Base-by-base conservation (phyloP, 1,284 basidiomycete species). In the Blastosporella zonata region DNA sequence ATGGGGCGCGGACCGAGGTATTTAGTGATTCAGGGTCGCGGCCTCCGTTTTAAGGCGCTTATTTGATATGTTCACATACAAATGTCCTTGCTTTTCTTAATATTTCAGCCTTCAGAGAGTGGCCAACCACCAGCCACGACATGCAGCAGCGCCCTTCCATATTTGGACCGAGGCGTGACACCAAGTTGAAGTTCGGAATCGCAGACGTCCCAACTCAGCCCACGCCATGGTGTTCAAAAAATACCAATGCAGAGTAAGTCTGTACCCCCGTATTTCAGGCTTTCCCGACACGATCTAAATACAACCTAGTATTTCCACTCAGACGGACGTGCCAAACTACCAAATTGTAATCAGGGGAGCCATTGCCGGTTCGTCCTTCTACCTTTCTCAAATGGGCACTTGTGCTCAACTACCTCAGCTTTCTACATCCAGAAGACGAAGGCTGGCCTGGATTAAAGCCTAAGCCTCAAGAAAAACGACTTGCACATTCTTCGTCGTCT, bases 381-480 rank as follows among this genome's bases (percentile, higher is more conserved):
- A 47, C 22, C 47, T 43, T 49, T 53, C 36, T 23, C 21, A 39
- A 9, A 42, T 17, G 21, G 15, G 23, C 42, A 20, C 36, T 39
- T 43, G 45, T 25, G 40, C 36, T 38, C 13, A 23, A 31, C 29
- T 21, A 37, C 37, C 8, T 22, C 54, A 81, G 78, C 25, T 81
- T 79, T 56, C 69, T 80, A 34, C 78, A 80, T 52, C 78, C 79
- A 23, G 64, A 59, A 36, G 77, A 79, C 56, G 50, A 63, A 31
- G 67, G 71, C 47, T 77, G 77, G 77, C 55, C 60, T 15, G 65
- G 63, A 42, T 49, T 64, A 20, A 66, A 58, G 56, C 54, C 58
- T 17, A 66, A 57, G 55, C 49, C 56, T 20, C 48, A 55, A 20
- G 55, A 55, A 33, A 52, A 49, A 29, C 53, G 40, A 18, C 22